Percentiles rank a stretch among this genome's conserved stretches.
These are phyloP conservation scores for Vaccinium myrtillus DNA, from an alignment of 148 eudicot genomes.

Conservation along the genomic window DNA sequence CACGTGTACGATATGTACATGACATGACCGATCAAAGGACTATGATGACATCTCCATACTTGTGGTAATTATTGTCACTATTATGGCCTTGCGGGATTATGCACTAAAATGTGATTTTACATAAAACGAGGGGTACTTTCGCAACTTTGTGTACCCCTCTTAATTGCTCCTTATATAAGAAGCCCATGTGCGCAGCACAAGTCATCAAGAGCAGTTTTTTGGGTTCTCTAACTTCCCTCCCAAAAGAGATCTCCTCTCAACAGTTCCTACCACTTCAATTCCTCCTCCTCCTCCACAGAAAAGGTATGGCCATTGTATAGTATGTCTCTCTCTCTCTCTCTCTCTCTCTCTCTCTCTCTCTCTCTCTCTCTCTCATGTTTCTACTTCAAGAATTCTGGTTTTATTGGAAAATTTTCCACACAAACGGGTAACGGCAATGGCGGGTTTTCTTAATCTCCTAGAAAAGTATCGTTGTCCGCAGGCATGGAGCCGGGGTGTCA, in stretches of 20 bases:
- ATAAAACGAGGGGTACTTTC: constrained; percentile 20
- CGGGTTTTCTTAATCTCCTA: too few species aligned
- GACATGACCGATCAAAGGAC: background rate
- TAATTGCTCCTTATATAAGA: constrained; percentile 16
- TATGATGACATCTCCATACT: background rate
- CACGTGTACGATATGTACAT: constrained; percentile 25
- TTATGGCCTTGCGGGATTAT: constrained; percentile 1
- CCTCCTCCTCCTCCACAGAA: background rate
- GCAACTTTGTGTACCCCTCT: constrained; percentile 10
- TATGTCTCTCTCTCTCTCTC: constrained; percentile 2
- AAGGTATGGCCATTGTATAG: background rate
- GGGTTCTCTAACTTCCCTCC: background rate
- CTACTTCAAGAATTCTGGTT: too few species aligned
- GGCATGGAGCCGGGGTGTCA: too few species aligned
- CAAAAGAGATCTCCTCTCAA: constrained; percentile 3
- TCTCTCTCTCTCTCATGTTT: background rate
- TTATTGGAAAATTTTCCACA: too few species aligned
- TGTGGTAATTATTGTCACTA: constrained; percentile 12
- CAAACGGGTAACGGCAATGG: too few species aligned
- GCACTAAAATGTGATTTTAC: background rate
- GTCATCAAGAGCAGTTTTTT: too few species aligned
- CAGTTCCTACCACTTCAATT: background rate
- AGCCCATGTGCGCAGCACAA: background rate
- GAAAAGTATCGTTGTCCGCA: too few species aligned
- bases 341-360: background rate